phyloP scores from a whole-genome alignment of 345 rosid species.

The Gossypium raimondii region DNA sequence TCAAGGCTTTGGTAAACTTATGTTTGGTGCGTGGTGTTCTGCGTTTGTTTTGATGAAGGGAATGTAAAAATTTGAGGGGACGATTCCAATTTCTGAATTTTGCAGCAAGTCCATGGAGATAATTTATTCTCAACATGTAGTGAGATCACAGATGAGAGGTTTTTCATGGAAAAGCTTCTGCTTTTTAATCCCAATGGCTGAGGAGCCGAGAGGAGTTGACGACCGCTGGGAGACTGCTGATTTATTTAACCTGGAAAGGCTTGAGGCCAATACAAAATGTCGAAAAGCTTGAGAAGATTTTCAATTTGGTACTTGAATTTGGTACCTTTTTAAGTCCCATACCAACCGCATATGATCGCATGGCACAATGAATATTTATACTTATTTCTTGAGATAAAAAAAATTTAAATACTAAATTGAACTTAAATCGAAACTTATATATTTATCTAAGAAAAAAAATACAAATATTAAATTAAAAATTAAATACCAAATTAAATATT shows the following conservation, averaged over 20 bases:
- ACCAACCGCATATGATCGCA: no score
- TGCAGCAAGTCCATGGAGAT: constrained; percentile 13
- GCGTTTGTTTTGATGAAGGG: constrained; percentile 37
- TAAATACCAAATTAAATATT: no score
- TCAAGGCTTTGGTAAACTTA: constrained; percentile 3
- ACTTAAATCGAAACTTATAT: no score
- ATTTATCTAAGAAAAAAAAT: no score
- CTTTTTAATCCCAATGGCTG: neutral
- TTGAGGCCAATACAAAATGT: no score
- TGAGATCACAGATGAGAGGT: neutral
- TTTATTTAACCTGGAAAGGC: neutral
- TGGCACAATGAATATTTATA: no score
- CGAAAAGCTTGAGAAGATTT: no score
- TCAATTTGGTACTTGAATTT: no score
- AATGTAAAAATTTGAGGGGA: constrained; percentile 30
- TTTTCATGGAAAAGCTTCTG: neutral
- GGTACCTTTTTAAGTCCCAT: no score
- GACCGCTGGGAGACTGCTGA: neutral
- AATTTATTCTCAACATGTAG: constrained; percentile 24
- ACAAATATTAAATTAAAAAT: no score
- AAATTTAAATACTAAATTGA: no score
- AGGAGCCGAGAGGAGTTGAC: neutral
- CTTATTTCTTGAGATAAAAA: no score
- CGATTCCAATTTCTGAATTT: constrained; percentile 11
- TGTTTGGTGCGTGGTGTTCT: constrained; percentile 19